Evolutionary conservation across 1,139 yeast species (phyloP), one percentile per base, ranked within the genome.

Genomic region (Taphrina communis): DNA sequence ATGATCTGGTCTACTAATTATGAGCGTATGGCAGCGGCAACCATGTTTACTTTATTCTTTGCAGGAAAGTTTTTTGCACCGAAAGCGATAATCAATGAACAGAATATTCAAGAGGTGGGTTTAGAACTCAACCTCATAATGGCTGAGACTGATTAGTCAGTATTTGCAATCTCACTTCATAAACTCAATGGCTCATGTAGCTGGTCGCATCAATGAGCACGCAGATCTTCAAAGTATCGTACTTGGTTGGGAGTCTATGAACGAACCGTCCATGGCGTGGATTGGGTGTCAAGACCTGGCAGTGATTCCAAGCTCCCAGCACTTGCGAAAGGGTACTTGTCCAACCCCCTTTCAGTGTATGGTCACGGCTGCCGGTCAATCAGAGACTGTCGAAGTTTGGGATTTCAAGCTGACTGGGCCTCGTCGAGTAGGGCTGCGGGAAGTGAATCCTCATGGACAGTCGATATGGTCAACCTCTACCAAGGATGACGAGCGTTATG

Each of bases 1-100:
- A 93, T 93, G 98, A 82, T 91, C 55, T 93, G 98, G 98, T 88
- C 97, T 0, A 88, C 97, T 0, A 93, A 93, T 77, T 92, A 92
- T 75, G 84, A 82, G 72, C 81, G 96, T 41, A 80, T 91, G 71
- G 97, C 93, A 0, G 82, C 90, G 31, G 84, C 87, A 72, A 87
- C 89, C 7, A 90, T 93, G 94, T 91, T 91, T 77, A 89, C 97
- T 0, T 77, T 90, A 73, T 93, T 93, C 76, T 92, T 89, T 78
- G 88, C 89, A 0, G 98, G 98, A 1, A 81, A 79, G 75, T 81
- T 74, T 78, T 88, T 81, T 82, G 93, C 83, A 71, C 97, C 92
- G 0, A 83, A 88, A 67, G 86, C 94, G 71, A 78, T 81, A 6
- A 82, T 93, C 42, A 84, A 92, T 75, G 93, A 87, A 14, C 80